Evolutionary conservation across 163 green algal genomes (phyloP).

Genomic region (Prototheca stagnorum): DNA sequence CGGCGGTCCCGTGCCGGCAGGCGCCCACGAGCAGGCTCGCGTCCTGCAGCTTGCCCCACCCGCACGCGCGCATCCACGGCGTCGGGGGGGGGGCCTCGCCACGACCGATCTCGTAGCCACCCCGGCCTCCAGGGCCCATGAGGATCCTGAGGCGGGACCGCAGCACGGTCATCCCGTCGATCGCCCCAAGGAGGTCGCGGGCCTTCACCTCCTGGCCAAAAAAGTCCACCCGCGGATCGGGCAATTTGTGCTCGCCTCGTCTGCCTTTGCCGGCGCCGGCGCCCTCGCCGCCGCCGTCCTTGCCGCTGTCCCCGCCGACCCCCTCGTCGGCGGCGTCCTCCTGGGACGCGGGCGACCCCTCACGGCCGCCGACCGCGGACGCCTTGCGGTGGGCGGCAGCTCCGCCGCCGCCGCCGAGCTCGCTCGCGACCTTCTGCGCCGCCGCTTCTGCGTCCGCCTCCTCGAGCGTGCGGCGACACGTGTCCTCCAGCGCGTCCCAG

Average conservation of each 20-base stretch:
- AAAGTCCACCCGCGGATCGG: conserved; percentile 54
- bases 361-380: too few relatives aligned
- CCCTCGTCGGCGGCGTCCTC: background rate
- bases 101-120: conserved; percentile 2
- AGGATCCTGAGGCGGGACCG: conserved; percentile 17
- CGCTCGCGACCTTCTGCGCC: too few relatives aligned
- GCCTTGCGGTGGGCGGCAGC: too few relatives aligned
- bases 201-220: conserved; percentile 60
- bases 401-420: too few relatives aligned
- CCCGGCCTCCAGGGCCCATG: background rate
- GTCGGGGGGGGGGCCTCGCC: conserved; percentile 23
- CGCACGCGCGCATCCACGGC: conserved; percentile 53
- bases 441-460: too few relatives aligned
- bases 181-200: conserved; percentile 38
- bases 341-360: background rate
- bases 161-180: conserved; percentile 40
- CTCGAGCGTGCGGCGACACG: too few relatives aligned
- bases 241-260: background rate
- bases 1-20: conserved; percentile 32
- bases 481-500: background rate
- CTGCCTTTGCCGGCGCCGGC: background rate
- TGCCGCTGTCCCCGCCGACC: background rate
- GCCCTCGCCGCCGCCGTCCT: background rate
- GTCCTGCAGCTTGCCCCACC: conserved; percentile 60
- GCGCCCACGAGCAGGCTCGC: conserved; percentile 65